Conservation (phyloP, 305 asterid genomes). For the Fraxinus velutina region DNA sequence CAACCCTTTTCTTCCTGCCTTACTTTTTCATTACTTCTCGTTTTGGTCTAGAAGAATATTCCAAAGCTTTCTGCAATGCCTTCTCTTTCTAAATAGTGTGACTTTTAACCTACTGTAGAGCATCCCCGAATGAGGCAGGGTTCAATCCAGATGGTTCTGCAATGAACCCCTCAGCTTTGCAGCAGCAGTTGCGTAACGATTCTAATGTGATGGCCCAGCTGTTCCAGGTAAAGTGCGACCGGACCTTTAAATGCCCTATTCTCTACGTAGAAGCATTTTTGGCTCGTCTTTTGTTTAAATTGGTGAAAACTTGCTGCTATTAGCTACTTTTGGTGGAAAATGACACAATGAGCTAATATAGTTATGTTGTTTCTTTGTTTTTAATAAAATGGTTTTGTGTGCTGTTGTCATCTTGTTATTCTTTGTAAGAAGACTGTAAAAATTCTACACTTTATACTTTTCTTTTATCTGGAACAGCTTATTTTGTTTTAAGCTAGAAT, state of each 20-base stretch:
- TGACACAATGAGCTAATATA: neutral
- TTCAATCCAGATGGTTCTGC: constrained; percentile 94
- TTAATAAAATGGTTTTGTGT: neutral
- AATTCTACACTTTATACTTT: neutral
- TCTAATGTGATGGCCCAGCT: constrained; percentile 78
- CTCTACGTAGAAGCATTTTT: neutral
- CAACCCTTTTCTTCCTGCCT: neutral
- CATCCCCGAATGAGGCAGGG: constrained; percentile 42
- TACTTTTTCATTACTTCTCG: neutral
- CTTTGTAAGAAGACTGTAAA: neutral
- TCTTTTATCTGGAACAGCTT: neutral
- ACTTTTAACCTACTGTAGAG: constrained; percentile 34
- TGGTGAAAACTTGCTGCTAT: neutral
- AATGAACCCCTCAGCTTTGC: constrained; percentile 80
- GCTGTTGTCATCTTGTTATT: neutral
- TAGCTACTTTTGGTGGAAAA: neutral
- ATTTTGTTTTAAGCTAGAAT: neutral
- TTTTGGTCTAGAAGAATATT: neutral
- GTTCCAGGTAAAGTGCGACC: constrained; percentile 62
- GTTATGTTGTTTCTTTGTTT: neutral
- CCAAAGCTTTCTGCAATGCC: neutral
- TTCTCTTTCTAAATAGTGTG: constrained; percentile 25
- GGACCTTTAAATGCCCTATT: neutral
- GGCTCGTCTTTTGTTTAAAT: neutral
- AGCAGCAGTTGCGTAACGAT: constrained; percentile 79